Evolutionary conservation across 805 yeast species (phyloP).

Genomic region (Candida verbasci): DNA sequence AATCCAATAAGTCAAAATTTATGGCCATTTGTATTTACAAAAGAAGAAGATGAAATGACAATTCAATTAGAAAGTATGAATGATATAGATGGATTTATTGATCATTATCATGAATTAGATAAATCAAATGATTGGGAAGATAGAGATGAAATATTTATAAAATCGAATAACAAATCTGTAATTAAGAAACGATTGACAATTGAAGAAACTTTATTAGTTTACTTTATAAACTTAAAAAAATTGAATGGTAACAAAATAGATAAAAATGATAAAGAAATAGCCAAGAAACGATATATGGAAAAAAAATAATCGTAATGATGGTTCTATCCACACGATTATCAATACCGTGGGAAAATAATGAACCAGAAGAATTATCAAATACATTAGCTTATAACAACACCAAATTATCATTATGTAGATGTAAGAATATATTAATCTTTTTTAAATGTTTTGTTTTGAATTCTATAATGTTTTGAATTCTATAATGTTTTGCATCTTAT

Average conservation of each 20-base stretch:
- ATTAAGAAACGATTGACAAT: slow-evolving; percentile 21
- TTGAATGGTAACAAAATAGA: slow-evolving; percentile 30
- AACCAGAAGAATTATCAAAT: slow-evolving; percentile 38
- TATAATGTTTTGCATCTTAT: no score
- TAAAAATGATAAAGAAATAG: not conserved
- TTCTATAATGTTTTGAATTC: no score
- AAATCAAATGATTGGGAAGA: slow-evolving; percentile 31
- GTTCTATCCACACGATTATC: slow-evolving; percentile 45
- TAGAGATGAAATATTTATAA: slow-evolving; percentile 31
- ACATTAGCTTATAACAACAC: slow-evolving; percentile 48
- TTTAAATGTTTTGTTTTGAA: no score
- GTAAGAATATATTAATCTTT: no score
- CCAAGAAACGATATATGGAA: not conserved
- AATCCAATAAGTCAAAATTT: slow-evolving; percentile 44
- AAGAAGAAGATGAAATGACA: slow-evolving; percentile 21
- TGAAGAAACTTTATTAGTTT: slow-evolving; percentile 31
- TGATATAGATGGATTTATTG: slow-evolving; percentile 49
- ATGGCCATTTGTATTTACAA: slow-evolving; percentile 52
- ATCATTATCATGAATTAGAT: slow-evolving; percentile 42
- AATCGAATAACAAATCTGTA: slow-evolving; percentile 12
- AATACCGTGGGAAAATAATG: slow-evolving; percentile 48
- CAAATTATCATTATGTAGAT: slow-evolving; percentile 45
- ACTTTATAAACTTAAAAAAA: slow-evolving; percentile 26
- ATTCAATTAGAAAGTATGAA: slow-evolving; percentile 44
- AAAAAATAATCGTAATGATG: slow-evolving; percentile 11